Conservation (phyloP, 805 yeast species). For the Schwanniomyces sp. region DNA sequence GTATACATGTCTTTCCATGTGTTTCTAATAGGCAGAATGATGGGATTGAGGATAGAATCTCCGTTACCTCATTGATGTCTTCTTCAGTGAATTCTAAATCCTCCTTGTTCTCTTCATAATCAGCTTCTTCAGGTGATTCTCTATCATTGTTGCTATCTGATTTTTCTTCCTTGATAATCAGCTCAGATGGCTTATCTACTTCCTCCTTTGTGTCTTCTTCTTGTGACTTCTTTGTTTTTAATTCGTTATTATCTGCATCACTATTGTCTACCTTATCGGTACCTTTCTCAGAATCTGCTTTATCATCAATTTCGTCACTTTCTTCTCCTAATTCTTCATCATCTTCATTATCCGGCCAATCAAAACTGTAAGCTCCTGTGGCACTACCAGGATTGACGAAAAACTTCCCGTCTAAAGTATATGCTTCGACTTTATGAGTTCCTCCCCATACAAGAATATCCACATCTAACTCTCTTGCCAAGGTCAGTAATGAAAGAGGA, state of each 20-base stretch:
- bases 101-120: slow-evolving; percentile 4
- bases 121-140: slow-evolving; percentile 14
- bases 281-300: slow-evolving; percentile 27
- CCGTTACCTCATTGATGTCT: slow-evolving; percentile 19
- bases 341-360: slow-evolving; percentile 57
- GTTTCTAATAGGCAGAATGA: slow-evolving; percentile 88
- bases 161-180: slow-evolving; percentile 9
- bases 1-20: slow-evolving; percentile 73
- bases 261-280: slow-evolving; percentile 33
- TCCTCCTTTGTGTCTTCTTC: slow-evolving; percentile 13
- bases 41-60: slow-evolving; percentile 50
- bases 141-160: slow-evolving; percentile 6
- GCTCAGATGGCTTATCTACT: slow-evolving; percentile 8
- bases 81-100: slow-evolving; percentile 10
- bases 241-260: slow-evolving; percentile 46
- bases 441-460: slow-evolving; percentile 93
- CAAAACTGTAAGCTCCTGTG: slow-evolving; percentile 80
- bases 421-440: slow-evolving; percentile 89
- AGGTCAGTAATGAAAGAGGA: slow-evolving; percentile 75
- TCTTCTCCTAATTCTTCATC: slow-evolving; percentile 30
- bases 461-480: slow-evolving; percentile 89
- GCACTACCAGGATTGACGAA: slow-evolving; percentile 97
- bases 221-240: slow-evolving; percentile 19
- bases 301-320: slow-evolving; percentile 22
- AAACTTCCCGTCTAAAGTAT: slow-evolving; percentile 86